Evolutionary conservation across 345 rosid genomes (phyloP), one percentile per base, ranked within the genome.

Genomic region (Anastatica hierochuntica): DNA sequence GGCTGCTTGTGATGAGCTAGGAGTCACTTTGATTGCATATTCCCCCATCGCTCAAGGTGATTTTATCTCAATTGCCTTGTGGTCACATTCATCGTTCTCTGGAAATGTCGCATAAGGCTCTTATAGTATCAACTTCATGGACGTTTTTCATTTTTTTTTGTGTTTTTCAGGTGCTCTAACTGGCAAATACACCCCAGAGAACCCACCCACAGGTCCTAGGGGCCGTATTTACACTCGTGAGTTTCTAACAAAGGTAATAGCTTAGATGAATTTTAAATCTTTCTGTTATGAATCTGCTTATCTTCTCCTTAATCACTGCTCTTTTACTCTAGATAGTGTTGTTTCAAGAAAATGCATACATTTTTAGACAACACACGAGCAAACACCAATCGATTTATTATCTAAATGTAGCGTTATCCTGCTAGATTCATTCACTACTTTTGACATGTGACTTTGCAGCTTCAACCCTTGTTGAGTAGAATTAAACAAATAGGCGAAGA

Each of bases 31-130:
- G 74, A 92, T 92, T 58, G 98, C 98, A 10, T 92, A 88, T 73
- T 80, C 71, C 62, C 96, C 96, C 4, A 87, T 92, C 38, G 98
- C 95, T 51, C 98, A 88, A 76, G 98, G 98, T 92, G 48, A 70
- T 49, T 18, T 58, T 43, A 30, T 58, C 30, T 49, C 14, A 31
- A 37, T 30, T 52, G 64, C 26, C 7, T 31, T 50, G 31, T 46
- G 49, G 18, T 49, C 17, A 17, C 12, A 14, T 43, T 15, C 29
- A 27, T 51, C 41, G 6, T 50, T 43, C 70, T 58, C 34, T 29
- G 6, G 15, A 50, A 38, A 49, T 18, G 4, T 12, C 34, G 29
- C 36, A 2, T 14, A n/a, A 38, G 27, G 43, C 12, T 66, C 26
- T 44, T 12, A 13, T 51, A 14, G 27, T 26, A 19, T 23, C 10